phyloP scores from a whole-genome alignment of 306 rosid species.

The Vicia villosa region DNA sequence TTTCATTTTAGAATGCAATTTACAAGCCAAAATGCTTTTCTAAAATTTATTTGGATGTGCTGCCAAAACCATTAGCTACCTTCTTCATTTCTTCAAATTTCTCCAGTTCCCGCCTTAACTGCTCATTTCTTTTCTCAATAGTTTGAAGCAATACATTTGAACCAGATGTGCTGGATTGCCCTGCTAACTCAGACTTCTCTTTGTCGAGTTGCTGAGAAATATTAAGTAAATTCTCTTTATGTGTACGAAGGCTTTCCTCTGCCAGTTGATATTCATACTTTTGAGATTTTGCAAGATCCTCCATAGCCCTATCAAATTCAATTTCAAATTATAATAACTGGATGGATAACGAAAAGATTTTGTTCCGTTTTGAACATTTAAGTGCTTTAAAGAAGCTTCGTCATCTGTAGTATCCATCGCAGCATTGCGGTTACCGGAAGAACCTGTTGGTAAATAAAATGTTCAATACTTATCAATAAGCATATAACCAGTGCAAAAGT shows the following conservation, averaged over 20 bases:
- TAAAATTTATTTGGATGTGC: constrained; percentile 46
- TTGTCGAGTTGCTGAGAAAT: constrained; percentile 60
- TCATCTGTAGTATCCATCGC: constrained; percentile 19
- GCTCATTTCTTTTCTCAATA: constrained; percentile 51
- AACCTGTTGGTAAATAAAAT: constrained; percentile 40
- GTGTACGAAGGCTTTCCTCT: constrained; percentile 54
- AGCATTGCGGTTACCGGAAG: constrained; percentile 21
- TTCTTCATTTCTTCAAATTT: too few species aligned
- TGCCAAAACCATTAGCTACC: too few species aligned
- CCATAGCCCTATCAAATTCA: constrained; percentile 54
- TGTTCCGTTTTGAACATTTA: constrained; percentile 33
- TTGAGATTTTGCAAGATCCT: constrained; percentile 53
- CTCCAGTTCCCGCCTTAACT: constrained; percentile 53
- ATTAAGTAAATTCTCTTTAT: constrained; percentile 49
- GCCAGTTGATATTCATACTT: constrained; percentile 56
- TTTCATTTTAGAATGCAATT: constrained; percentile 30
- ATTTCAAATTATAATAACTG: constrained; percentile 43
- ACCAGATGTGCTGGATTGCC: constrained; percentile 35
- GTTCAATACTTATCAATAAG: constrained; percentile 15
- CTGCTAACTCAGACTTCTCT: constrained; percentile 53
- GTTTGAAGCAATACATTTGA: constrained; percentile 34
- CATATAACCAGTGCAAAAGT: constrained; percentile 15
- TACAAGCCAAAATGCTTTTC: constrained; percentile 59
- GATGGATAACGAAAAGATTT: constrained; percentile 38
- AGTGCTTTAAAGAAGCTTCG: constrained; percentile 26